Conservation (phyloP, 345 rosid genomes). For the Euphorbia lathyris region DNA sequence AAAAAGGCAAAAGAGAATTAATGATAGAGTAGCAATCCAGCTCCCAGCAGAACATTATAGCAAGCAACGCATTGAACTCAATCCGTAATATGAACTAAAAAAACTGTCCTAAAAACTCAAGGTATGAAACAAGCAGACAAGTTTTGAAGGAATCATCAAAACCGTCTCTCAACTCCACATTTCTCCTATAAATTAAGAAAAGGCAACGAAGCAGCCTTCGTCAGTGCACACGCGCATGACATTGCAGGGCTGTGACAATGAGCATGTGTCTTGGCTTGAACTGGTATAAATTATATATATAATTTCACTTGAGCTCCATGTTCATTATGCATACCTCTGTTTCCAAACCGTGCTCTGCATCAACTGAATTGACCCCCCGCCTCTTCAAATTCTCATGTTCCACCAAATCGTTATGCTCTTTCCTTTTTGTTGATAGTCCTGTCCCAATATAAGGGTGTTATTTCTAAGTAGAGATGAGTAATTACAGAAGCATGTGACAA, state of each 20-base stretch:
- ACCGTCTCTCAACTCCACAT: background rate
- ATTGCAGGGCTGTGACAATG: too few species aligned
- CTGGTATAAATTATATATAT: background rate
- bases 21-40: background rate
- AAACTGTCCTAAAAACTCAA: background rate
- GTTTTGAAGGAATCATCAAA: background rate
- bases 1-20: slow-evolving; percentile 4
- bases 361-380: slow-evolving; percentile 24
- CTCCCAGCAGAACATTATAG: background rate
- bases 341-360: slow-evolving; percentile 23
- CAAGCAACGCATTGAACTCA: background rate
- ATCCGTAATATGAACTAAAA: background rate
- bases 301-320: slow-evolving; percentile 11
- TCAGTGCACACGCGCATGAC: background rate
- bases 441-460: slow-evolving; percentile 25
- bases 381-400: slow-evolving; percentile 35
- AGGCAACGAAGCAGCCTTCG: background rate
- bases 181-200: too few species aligned
- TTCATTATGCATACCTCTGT: slow-evolving; percentile 45
- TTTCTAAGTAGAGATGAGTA: background rate
- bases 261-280: background rate
- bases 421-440: slow-evolving; percentile 56
- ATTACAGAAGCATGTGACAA: background rate
- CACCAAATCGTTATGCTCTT: slow-evolving; percentile 35
- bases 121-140: background rate